These are phyloP conservation scores for Veloboletus limbatus DNA, from an alignment of 1,284 basidiomycete species.

Conservation along the genomic window DNA sequence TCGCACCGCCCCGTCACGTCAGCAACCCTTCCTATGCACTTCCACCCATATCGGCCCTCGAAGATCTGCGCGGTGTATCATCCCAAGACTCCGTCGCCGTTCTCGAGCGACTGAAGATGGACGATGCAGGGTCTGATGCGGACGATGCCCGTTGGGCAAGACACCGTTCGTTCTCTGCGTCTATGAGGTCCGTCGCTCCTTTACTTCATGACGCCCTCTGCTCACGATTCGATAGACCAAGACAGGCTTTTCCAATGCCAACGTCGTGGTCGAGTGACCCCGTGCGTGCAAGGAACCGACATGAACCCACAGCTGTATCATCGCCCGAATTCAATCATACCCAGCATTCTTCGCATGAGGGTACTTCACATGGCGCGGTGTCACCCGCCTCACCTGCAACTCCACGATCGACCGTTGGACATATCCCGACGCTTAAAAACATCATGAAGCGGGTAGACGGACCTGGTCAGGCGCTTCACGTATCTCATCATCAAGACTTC, in stretches of 20 bases:
- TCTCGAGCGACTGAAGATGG: conserved; percentile 51
- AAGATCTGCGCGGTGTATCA: conserved; percentile 50
- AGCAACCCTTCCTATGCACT: conserved; percentile 44
- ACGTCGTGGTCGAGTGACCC: conserved; percentile 27
- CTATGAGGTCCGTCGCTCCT: conserved; percentile 21
- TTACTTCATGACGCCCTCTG: not conserved
- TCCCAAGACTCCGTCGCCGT: conserved; percentile 61
- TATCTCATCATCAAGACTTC: conserved; percentile 20
- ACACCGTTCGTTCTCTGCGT: conserved; percentile 34
- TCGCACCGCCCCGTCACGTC: conserved; percentile 32
- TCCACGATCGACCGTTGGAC: conserved; percentile 38
- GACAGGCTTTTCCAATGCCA: conserved; percentile 23
- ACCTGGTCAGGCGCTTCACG: conserved; percentile 9
- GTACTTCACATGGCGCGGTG: conserved; percentile 41
- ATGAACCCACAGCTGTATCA: conserved; percentile 15
- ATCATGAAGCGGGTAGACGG: conserved; percentile 16
- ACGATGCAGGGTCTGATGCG: conserved; percentile 38
- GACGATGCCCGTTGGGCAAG: conserved; percentile 32
- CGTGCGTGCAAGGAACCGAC: conserved; percentile 13
- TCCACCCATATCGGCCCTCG: conserved; percentile 66
- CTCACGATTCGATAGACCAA: conserved; percentile 17
- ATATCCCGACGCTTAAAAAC: conserved; percentile 16
- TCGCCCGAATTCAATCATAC: conserved; percentile 25
- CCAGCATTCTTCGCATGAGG: conserved; percentile 30
- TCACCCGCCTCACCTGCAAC: conserved; percentile 51